These are phyloP conservation scores for Candida pseudofarinosa DNA, from an alignment of 805 yeast genomes.

Conservation along the genomic window DNA sequence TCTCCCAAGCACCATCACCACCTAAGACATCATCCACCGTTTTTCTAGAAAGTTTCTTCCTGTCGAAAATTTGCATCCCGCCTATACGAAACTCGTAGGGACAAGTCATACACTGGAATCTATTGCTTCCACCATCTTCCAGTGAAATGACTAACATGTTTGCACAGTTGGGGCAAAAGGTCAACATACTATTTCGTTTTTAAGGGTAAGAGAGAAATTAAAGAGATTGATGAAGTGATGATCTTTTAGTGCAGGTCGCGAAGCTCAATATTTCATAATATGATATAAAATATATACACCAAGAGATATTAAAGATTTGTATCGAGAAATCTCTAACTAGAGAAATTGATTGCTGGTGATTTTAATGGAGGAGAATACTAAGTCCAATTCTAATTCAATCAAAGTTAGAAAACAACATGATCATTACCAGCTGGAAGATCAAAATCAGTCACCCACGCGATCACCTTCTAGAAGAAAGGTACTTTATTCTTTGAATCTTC, in stretches of 20 bases:
- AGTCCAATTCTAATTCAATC: too few relatives aligned
- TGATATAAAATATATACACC: too few relatives aligned
- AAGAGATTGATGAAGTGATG: not conserved
- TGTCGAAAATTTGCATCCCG: conserved; percentile 79
- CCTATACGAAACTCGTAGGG: conserved; percentile 90
- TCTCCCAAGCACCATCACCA: conserved; percentile 97
- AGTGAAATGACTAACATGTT: conserved; percentile 78
- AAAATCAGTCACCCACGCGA: conserved; percentile 1
- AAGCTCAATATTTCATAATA: not conserved
- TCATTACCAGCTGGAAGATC: not conserved
- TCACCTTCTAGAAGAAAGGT: not conserved
- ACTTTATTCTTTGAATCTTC: not conserved
- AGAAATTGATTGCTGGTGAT: too few relatives aligned
- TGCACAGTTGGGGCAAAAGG: conserved; percentile 93
- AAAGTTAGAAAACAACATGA: not conserved
- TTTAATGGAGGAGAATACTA: too few relatives aligned
- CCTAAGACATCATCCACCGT: conserved; percentile 96
- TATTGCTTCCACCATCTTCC: conserved; percentile 51
- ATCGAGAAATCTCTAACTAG: too few relatives aligned
- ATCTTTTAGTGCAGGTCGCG: not conserved
- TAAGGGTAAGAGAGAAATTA: too few relatives aligned
- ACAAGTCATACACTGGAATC: conserved; percentile 88
- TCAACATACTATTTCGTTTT: conserved; percentile 62
- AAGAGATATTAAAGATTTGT: too few relatives aligned
- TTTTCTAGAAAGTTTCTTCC: conserved; percentile 78